Conservation (phyloP, 306 rosid genomes). For the Echinosophora koreensis region DNA sequence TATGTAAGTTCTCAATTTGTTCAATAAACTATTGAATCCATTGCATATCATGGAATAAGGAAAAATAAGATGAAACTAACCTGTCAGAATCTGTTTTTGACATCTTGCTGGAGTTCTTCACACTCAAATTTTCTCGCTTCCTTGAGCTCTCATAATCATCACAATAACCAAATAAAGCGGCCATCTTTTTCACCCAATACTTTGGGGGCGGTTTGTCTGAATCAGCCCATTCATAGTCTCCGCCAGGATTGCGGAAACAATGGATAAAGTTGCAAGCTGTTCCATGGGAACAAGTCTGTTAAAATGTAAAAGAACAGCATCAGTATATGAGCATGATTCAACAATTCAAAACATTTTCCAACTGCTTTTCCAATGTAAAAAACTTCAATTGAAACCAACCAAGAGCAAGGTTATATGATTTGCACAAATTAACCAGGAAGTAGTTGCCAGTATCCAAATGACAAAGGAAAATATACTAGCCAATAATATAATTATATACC, state of each 20-base stretch:
- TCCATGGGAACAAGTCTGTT: constrained; percentile 92
- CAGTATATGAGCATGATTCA: constrained; percentile 24
- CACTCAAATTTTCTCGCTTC: constrained; percentile 48
- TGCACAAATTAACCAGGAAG: constrained; percentile 31
- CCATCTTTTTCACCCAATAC: constrained; percentile 83
- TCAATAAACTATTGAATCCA: constrained; percentile 35
- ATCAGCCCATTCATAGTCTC: constrained; percentile 97
- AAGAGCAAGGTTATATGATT: constrained; percentile 26
- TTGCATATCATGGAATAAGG: not conserved
- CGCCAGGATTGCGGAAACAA: constrained; percentile 93
- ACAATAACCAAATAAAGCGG: constrained; percentile 78
- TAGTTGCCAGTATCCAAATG: constrained; percentile 31
- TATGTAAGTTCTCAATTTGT: constrained; percentile 22
- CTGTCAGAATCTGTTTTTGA: constrained; percentile 58
- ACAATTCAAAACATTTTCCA: constrained; percentile 29
- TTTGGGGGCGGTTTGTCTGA: constrained; percentile 86
- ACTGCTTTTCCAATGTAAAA: constrained; percentile 26
- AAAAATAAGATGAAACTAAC: constrained; percentile 50
- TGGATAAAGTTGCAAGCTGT: constrained; percentile 96
- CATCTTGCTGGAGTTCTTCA: constrained; percentile 50
- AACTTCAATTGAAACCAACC: not conserved
- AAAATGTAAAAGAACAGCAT: constrained; percentile 37
- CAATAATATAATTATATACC: constrained; percentile 53
- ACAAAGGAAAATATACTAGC: constrained; percentile 35
- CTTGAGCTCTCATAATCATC: constrained; percentile 56